These are phyloP conservation scores for Pezicula radicicola DNA, from an alignment of 2,329 filamentous ascomycete genomes.

Conservation along the genomic window DNA sequence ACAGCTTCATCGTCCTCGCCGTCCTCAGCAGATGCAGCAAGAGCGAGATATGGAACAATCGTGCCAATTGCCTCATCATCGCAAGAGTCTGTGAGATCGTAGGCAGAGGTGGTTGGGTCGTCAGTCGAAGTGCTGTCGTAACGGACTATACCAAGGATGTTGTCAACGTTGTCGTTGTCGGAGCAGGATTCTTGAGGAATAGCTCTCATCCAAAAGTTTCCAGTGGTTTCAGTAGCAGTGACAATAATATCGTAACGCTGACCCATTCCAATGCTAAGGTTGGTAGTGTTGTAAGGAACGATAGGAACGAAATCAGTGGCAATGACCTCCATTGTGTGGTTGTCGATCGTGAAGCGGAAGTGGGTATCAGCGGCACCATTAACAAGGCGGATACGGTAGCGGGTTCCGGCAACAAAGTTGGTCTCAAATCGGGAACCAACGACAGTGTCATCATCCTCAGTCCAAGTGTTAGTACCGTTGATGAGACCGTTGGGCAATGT, in stretches of 20 bases:
- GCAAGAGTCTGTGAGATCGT: slow-evolving; percentile 22
- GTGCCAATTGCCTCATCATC: slow-evolving; percentile 24
- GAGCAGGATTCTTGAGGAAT: slow-evolving; percentile 53
- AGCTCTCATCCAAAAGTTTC: slow-evolving; percentile 57
- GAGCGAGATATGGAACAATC: slow-evolving; percentile 22
- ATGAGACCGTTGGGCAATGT: slow-evolving; percentile 28
- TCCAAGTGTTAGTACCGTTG: slow-evolving; percentile 17
- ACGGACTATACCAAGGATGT: slow-evolving; percentile 44
- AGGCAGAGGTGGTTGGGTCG: slow-evolving; percentile 23
- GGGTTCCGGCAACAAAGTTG: slow-evolving; percentile 33
- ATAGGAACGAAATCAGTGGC: slow-evolving; percentile 61
- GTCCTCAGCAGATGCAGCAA: slow-evolving; percentile 8
- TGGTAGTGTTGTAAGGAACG: slow-evolving; percentile 44
- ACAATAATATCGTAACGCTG: slow-evolving; percentile 44
- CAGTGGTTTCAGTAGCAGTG: slow-evolving; percentile 39
- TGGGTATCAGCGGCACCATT: slow-evolving; percentile 37
- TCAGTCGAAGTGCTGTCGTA: slow-evolving; percentile 43
- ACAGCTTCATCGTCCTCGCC: slow-evolving; percentile 24
- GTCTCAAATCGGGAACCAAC: slow-evolving; percentile 25
- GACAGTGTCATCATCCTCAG: slow-evolving; percentile 14
- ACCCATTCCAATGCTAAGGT: slow-evolving; percentile 50
- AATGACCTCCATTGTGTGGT: slow-evolving; percentile 54
- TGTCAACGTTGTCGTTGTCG: slow-evolving; percentile 51
- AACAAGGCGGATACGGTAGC: slow-evolving; percentile 43
- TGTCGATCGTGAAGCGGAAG: slow-evolving; percentile 45